Percentiles rank a stretch among this genome's conserved stretches.
Conservation (phyloP, 2,329 filamentous ascomycete genomes). For the Fonsecaea pedrosoi region DNA sequence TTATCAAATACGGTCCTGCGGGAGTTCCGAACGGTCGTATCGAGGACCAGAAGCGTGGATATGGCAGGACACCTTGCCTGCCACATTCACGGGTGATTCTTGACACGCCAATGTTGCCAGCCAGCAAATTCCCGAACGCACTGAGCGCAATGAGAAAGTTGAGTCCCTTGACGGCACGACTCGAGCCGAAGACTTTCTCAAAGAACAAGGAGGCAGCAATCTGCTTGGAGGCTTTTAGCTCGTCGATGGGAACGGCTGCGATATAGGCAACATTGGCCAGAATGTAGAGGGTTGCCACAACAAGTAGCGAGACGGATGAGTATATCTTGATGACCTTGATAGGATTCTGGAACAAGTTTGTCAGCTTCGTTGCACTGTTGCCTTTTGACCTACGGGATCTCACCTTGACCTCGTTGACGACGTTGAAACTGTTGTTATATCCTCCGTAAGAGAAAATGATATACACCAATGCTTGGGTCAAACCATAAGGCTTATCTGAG, state of each 20-base stretch:
- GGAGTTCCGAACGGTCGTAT: constrained; percentile 70
- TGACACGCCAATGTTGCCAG: constrained; percentile 61
- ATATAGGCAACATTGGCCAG: constrained; percentile 68
- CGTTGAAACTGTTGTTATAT: no score
- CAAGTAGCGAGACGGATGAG: no score
- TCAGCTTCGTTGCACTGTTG: no score
- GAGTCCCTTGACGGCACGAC: constrained; percentile 58
- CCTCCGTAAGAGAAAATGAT: no score
- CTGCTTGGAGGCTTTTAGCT: constrained; percentile 59
- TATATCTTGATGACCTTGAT: no score
- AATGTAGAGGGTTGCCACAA: constrained; percentile 55
- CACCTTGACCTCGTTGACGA: no score
- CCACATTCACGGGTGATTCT: constrained; percentile 67
- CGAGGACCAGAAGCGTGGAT: constrained; percentile 65
- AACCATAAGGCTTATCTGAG: constrained; percentile 28
- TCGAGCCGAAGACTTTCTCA: constrained; percentile 61
- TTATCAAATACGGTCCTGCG: constrained; percentile 38
- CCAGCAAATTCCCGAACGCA: constrained; percentile 53
- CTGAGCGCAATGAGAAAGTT: no score
- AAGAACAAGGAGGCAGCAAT: constrained; percentile 67
- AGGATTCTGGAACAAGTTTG: no score
- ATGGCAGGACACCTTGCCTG: constrained; percentile 67
- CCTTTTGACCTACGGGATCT: no score
- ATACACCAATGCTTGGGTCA: no score
- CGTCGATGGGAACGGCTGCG: constrained; percentile 60